phyloP scores from a whole-genome alignment of 139 green algal genomes.

The Chlorella sp. region DNA sequence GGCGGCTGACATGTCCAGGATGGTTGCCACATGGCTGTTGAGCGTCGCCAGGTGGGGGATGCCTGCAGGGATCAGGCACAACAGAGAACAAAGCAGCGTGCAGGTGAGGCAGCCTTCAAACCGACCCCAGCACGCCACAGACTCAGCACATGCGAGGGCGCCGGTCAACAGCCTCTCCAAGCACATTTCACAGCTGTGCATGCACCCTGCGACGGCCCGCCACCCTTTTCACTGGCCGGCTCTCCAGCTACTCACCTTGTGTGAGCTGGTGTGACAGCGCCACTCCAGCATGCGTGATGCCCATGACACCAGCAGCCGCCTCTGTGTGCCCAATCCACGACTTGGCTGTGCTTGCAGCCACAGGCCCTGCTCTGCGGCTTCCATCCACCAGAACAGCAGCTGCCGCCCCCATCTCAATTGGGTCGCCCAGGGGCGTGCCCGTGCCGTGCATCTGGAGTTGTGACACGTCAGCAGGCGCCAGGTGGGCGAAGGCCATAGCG shows the following conservation, averaged over 20 bases:
- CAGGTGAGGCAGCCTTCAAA: background rate
- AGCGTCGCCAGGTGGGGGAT: conserved; percentile 31
- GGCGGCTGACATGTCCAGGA: conserved; percentile 40
- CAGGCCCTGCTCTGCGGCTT: conserved; percentile 4
- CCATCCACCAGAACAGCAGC: conserved; percentile 63
- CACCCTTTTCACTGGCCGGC: no score
- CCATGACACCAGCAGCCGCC: conserved; percentile 75
- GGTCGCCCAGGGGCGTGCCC: conserved; percentile 85
- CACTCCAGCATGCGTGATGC: conserved; percentile 50
- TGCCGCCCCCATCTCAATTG: conserved; percentile 66
- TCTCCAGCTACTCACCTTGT: conserved; percentile 12
- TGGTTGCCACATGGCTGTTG: conserved; percentile 45
- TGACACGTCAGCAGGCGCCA: conserved; percentile 47
- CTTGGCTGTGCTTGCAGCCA: conserved; percentile 64
- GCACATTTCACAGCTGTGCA: background rate
- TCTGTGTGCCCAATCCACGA: conserved; percentile 84
- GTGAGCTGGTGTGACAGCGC: conserved; percentile 24
- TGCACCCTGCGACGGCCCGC: background rate
- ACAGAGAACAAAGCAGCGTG: background rate
- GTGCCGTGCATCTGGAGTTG: conserved; percentile 79
- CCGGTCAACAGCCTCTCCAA: background rate
- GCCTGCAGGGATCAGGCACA: background rate
- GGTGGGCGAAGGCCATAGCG: conserved; percentile 56
- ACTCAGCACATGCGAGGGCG: no score
- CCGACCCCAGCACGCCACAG: no score